These are phyloP conservation scores for Cairneyella variabilis DNA, from an alignment of 495 filamentous ascomycete species.

Conservation along the genomic window DNA sequence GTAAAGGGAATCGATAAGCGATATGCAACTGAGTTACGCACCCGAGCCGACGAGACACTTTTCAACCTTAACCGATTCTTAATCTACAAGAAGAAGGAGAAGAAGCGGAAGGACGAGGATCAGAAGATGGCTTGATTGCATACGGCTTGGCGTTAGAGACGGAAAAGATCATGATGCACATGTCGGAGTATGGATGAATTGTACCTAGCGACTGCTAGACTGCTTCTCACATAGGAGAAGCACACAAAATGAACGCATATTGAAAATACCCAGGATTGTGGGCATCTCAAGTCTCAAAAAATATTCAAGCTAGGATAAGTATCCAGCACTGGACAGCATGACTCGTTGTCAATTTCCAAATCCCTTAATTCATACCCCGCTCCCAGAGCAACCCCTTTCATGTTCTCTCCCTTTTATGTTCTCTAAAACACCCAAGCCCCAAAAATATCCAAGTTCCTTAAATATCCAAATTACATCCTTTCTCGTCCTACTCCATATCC, in stretches of 20 bases:
- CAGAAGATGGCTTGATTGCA: not conserved
- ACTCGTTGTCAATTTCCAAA: too few species aligned
- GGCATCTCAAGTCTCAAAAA: too few species aligned
- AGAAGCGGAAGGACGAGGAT: conserved; percentile 2
- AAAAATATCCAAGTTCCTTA: too few species aligned
- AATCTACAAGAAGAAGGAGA: conserved; percentile 53
- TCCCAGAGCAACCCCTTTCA: too few species aligned
- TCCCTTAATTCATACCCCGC: too few species aligned
- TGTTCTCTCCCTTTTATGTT: too few species aligned
- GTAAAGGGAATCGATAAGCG: conserved; percentile 55
- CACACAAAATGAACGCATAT: not conserved
- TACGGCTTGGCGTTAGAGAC: not conserved
- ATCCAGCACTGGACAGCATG: too few species aligned
- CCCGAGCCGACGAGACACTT: conserved; percentile 50
- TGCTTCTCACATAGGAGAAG: not conserved
- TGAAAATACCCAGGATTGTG: not conserved
- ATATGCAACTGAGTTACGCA: conserved; percentile 44
- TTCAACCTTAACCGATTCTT: conserved; percentile 56
- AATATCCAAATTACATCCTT: too few species aligned
- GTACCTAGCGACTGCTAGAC: not conserved
- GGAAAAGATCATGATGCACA: not conserved
- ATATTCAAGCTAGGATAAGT: too few species aligned
- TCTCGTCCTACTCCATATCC: too few species aligned
- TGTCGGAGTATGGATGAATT: not conserved
- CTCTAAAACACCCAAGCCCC: too few species aligned